These are phyloP conservation scores for Amylocarpus encephaloides DNA, from an alignment of 2,329 filamentous ascomycete genomes.

Conservation along the genomic window DNA sequence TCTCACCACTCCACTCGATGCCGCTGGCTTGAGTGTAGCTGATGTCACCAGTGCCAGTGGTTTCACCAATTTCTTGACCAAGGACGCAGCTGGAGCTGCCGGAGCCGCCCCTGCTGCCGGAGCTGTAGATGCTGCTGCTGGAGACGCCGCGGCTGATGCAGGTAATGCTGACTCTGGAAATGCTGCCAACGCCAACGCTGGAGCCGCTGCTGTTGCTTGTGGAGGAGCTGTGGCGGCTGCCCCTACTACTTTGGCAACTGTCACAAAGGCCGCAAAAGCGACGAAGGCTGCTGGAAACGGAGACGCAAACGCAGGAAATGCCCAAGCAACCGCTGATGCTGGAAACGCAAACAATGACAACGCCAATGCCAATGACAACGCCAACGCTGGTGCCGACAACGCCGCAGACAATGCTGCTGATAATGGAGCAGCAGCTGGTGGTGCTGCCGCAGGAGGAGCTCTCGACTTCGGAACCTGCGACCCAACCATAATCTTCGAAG, in stretches of 20 bases:
- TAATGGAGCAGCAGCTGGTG: constrained; percentile 10
- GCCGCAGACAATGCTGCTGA: constrained; percentile 15
- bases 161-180: constrained; percentile 2
- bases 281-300: constrained; percentile 10
- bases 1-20: constrained; percentile 47
- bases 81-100: constrained; percentile 29
- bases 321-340: background rate
- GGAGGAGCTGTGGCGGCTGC: background rate
- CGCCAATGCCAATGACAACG: constrained; percentile 14
- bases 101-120: constrained; percentile 2
- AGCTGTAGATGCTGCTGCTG: constrained; percentile 3
- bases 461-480: constrained; percentile 45
- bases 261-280: constrained; percentile 11
- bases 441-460: constrained; percentile 14
- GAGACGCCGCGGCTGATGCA: constrained; percentile 2
- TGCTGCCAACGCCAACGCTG: background rate
- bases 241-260: constrained; percentile 14
- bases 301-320: constrained; percentile 12
- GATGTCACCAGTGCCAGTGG: constrained; percentile 56
- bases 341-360: constrained; percentile 18
- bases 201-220: constrained; percentile 2
- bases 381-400: constrained; percentile 10
- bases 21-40: constrained; percentile 58
- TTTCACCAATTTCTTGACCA: constrained; percentile 53
- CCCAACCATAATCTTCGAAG: constrained; percentile 50